Percentiles rank a stretch among this genome's conserved stretches.
Evolutionary conservation across 768 basidiomycete species (phyloP).

Genomic region (Tricholomella constricta): DNA sequence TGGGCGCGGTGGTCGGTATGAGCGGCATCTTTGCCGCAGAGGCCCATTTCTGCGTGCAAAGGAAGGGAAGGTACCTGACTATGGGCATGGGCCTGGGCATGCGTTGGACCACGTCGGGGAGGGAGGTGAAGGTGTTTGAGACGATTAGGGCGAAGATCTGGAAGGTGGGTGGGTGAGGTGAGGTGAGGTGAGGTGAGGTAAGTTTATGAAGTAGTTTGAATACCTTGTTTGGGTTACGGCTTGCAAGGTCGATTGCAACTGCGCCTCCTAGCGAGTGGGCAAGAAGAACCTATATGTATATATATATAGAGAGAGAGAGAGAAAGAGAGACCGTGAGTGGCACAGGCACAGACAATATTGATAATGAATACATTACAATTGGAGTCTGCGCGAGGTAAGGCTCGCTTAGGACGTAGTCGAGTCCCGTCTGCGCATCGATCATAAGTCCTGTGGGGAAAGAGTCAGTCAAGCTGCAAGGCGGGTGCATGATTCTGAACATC

Average conservation of each 20-base stretch:
- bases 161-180: not conserved
- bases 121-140: slow-evolving; percentile 88
- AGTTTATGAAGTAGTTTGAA: not conserved
- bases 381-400: slow-evolving; percentile 58
- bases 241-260: slow-evolving; percentile 81
- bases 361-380: too few species aligned
- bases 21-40: slow-evolving; percentile 58
- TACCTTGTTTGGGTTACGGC: slow-evolving; percentile 64
- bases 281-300: slow-evolving; percentile 73
- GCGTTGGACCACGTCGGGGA: slow-evolving; percentile 74
- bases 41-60: slow-evolving; percentile 83
- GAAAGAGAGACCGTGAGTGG: too few species aligned
- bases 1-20: slow-evolving; percentile 59
- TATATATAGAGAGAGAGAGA: too few species aligned
- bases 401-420: slow-evolving; percentile 67
- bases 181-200: not conserved
- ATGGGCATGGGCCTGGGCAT: slow-evolving; percentile 65
- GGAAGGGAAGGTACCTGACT: slow-evolving; percentile 65
- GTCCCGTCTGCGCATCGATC: slow-evolving; percentile 76
- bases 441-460: slow-evolving; percentile 52
- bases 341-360: slow-evolving; percentile 15
- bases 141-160: slow-evolving; percentile 76
- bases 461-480: not conserved
- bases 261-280: slow-evolving; percentile 87
- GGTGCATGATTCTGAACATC: not conserved